Evolutionary conservation across 805 yeast species (phyloP).

Genomic region (Candida hungchunana): DNA sequence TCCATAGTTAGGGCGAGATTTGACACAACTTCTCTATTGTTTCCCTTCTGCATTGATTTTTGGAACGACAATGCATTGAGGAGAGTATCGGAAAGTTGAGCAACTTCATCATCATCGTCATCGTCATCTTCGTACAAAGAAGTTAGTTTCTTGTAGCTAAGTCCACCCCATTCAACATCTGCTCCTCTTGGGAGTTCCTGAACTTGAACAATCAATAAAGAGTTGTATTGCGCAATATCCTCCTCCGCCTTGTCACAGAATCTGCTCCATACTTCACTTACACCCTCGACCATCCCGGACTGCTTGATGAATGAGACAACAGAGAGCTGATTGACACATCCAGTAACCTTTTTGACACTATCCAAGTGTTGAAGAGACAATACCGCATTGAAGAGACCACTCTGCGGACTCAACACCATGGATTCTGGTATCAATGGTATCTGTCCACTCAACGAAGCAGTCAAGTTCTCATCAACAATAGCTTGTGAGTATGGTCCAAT

Average conservation of each 20-base stretch:
- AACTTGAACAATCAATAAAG: slow-evolving; percentile 51
- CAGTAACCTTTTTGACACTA: slow-evolving; percentile 54
- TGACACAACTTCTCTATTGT: slow-evolving; percentile 16
- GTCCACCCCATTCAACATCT: slow-evolving; percentile 72
- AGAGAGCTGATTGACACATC: slow-evolving; percentile 39
- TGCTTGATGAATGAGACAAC: slow-evolving; percentile 54
- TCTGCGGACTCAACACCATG: slow-evolving; percentile 44
- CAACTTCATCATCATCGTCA: slow-evolving; percentile 31
- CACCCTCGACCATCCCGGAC: slow-evolving; percentile 27
- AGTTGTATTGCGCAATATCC: slow-evolving; percentile 25
- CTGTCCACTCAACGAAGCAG: slow-evolving; percentile 80
- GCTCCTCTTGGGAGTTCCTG: slow-evolving; percentile 60
- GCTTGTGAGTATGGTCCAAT: slow-evolving; percentile 97
- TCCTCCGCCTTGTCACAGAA: slow-evolving; percentile 30
- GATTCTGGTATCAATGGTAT: slow-evolving; percentile 75
- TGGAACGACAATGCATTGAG: slow-evolving; percentile 3
- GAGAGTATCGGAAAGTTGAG: not conserved
- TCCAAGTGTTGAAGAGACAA: slow-evolving; percentile 74
- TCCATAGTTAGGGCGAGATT: slow-evolving; percentile 17
- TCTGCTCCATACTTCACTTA: slow-evolving; percentile 40
- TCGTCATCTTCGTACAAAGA: slow-evolving; percentile 39
- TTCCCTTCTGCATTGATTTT: slow-evolving; percentile 12
- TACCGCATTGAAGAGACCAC: slow-evolving; percentile 35
- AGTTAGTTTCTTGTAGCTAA: slow-evolving; percentile 38
- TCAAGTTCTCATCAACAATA: slow-evolving; percentile 44